These are phyloP conservation scores for Trichosporon inkin DNA, from an alignment of 1,284 basidiomycete genomes.

Conservation along the genomic window DNA sequence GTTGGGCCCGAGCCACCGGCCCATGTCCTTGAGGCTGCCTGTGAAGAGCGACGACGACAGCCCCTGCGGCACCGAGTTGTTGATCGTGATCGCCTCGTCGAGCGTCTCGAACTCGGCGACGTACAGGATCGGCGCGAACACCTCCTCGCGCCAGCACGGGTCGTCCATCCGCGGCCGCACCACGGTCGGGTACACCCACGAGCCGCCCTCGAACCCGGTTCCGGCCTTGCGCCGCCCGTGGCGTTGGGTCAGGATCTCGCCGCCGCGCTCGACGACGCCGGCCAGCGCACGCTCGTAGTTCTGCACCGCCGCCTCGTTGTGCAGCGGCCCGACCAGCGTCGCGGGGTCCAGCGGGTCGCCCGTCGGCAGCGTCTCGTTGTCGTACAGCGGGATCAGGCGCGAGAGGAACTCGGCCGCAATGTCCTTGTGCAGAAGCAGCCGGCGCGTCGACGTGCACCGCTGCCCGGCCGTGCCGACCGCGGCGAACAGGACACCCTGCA, in stretches of 20 bases:
- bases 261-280: constrained; percentile 62
- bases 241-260: constrained; percentile 58
- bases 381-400: constrained; percentile 59
- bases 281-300: constrained; percentile 64
- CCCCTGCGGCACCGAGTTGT: constrained; percentile 84
- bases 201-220: constrained; percentile 58
- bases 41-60: constrained; percentile 89
- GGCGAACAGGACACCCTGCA: constrained; percentile 79
- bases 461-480: constrained; percentile 93
- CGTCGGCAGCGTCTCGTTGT: constrained; percentile 62
- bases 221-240: constrained; percentile 37
- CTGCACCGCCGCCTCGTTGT: constrained; percentile 64
- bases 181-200: constrained; percentile 86
- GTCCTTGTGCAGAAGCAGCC: constrained; percentile 78
- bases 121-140: constrained; percentile 60
- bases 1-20: constrained; percentile 84
- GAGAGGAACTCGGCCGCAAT: constrained; percentile 73
- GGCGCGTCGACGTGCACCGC: constrained; percentile 86
- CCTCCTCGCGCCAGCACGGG: constrained; percentile 45
- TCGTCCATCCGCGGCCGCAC: constrained; percentile 52
- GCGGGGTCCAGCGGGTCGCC: constrained; percentile 72
- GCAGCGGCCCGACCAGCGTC: constrained; percentile 83
- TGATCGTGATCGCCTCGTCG: constrained; percentile 85
- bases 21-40: constrained; percentile 70
- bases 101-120: constrained; percentile 84